Evolutionary conservation across 768 basidiomycete species (phyloP).

Genomic region (Cystobasidiopsis lactophilus): DNA sequence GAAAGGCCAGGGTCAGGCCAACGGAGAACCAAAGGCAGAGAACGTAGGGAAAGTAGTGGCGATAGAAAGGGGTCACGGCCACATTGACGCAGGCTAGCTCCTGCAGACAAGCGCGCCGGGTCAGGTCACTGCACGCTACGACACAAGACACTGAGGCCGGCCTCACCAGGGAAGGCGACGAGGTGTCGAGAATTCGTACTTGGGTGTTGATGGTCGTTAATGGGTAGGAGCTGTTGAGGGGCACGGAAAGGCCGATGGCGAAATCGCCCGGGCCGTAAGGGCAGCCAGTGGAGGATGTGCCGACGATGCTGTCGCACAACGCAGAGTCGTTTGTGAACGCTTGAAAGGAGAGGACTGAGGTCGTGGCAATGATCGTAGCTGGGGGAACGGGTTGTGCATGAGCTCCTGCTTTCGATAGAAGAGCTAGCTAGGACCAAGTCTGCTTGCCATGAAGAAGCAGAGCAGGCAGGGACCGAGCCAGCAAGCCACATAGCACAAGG

Average conservation of each 20-base stretch:
- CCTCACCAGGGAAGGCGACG: slow-evolving; percentile 35
- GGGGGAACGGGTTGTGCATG: background rate
- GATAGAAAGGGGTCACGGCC: slow-evolving; percentile 41
- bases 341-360: slow-evolving; percentile 5
- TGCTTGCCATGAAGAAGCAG: too few species aligned
- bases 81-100: slow-evolving; percentile 69
- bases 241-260: slow-evolving; percentile 47
- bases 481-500: too few species aligned
- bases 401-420: too few species aligned
- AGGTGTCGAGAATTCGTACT: slow-evolving; percentile 68
- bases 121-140: too few species aligned
- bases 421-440: too few species aligned
- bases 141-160: too few species aligned
- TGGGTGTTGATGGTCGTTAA: slow-evolving; percentile 67
- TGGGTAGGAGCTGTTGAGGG: slow-evolving; percentile 42
- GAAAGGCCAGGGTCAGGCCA: slow-evolving; percentile 53
- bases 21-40: slow-evolving; percentile 48
- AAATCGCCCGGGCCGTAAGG: slow-evolving; percentile 59
- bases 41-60: slow-evolving; percentile 27
- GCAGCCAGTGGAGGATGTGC: slow-evolving; percentile 28
- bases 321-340: slow-evolving; percentile 5
- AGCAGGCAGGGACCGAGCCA: too few species aligned
- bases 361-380: slow-evolving; percentile 9
- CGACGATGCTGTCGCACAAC: slow-evolving; percentile 4
- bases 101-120: too few species aligned